phyloP scores from a whole-genome alignment of 306 rosid species.

The Prunus campanulata region DNA sequence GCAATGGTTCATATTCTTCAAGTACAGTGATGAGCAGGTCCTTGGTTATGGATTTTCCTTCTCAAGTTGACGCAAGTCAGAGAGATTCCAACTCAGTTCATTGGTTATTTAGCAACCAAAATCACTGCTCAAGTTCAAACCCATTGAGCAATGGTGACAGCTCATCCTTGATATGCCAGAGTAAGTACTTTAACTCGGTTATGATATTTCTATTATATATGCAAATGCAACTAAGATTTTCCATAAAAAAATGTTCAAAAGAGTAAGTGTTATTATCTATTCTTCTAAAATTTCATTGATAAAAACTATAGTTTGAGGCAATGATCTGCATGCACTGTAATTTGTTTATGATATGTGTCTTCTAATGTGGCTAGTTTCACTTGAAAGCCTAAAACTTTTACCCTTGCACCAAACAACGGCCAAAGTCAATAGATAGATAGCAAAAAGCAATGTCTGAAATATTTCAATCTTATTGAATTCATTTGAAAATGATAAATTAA shows the following conservation, averaged over 20 bases:
- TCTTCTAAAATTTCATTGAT: not conserved
- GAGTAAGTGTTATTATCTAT: too few relatives aligned
- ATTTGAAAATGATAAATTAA: not conserved
- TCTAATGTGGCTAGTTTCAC: not conserved
- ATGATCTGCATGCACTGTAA: not conserved
- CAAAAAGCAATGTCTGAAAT: not conserved
- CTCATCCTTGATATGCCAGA: constrained; percentile 35
- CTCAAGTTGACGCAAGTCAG: constrained; percentile 28
- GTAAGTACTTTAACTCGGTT: constrained; percentile 35
- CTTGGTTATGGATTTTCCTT: constrained; percentile 31
- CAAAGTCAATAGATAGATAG: not conserved
- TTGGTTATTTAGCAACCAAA: constrained; percentile 36
- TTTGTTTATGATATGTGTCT: not conserved
- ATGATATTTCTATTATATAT: not conserved
- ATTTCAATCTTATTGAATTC: not conserved
- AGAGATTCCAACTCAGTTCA: constrained; percentile 19
- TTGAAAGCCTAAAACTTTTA: not conserved
- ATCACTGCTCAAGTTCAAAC: constrained; percentile 37
- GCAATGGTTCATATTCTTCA: constrained; percentile 19
- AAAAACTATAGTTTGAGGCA: not conserved
- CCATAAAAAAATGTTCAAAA: not conserved
- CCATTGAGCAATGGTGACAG: constrained; percentile 25
- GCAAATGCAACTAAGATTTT: not conserved
- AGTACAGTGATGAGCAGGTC: constrained; percentile 27
- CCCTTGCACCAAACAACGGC: not conserved